Evolutionary conservation across 768 basidiomycete species (phyloP).

Genomic region (Russula emetica): DNA sequence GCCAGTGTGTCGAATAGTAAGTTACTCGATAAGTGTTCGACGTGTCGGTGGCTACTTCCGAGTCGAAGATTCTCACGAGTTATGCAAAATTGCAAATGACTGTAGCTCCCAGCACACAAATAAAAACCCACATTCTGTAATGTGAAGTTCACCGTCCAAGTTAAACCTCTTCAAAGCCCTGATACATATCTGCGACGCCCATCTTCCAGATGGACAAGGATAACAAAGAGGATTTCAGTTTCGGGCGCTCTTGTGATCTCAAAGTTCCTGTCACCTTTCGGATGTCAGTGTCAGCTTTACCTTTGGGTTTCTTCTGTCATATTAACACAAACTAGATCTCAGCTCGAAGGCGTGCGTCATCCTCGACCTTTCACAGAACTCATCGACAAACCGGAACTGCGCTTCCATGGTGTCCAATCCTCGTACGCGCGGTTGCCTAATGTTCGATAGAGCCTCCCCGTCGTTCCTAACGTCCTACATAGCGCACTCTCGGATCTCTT

Average conservation of each 20-base stretch:
- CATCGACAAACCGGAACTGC: constrained; percentile 74
- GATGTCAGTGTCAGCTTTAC: constrained; percentile 48
- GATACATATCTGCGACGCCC: neutral
- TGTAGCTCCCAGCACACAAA: no score
- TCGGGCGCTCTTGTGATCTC: constrained; percentile 85
- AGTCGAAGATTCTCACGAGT: no score
- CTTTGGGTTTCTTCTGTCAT: neutral
- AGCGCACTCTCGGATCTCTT: constrained; percentile 91
- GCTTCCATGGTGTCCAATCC: constrained; percentile 82
- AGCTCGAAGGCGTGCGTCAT: constrained; percentile 78
- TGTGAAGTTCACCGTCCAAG: neutral
- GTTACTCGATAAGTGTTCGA: no score
- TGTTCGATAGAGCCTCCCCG: constrained; percentile 11
- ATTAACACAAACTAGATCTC: constrained; percentile 50
- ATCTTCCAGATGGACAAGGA: constrained; percentile 49
- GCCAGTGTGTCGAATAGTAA: neutral
- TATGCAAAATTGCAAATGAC: no score
- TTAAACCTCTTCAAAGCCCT: neutral
- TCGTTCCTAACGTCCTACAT: constrained; percentile 15
- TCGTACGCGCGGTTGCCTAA: constrained; percentile 45
- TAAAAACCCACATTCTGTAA: neutral
- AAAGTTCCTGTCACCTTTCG: constrained; percentile 84
- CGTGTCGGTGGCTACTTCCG: no score
- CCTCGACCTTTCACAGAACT: constrained; percentile 72
- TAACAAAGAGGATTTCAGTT: constrained; percentile 84